A percentile compares a stretch with the other conserved stretches of the same genome.
Evolutionary conservation across 2,329 filamentous ascomycete genomes (phyloP).

Genomic region (Fonsecaea erecta): DNA sequence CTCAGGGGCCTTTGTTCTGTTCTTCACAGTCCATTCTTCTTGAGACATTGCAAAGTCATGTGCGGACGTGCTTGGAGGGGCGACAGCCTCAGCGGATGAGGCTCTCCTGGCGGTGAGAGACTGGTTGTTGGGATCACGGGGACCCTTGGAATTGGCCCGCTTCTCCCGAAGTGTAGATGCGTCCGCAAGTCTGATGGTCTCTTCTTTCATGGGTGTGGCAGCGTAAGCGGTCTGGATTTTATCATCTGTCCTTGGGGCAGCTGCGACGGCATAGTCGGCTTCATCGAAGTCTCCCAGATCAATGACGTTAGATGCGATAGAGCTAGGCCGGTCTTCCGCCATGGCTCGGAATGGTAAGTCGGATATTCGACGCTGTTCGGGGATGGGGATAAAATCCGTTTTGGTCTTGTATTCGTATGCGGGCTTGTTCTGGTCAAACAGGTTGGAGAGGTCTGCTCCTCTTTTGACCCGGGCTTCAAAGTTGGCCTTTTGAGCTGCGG

Average conservation of each 20-base stretch:
- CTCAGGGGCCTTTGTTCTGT: slow-evolving; percentile 31
- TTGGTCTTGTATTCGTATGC: slow-evolving; percentile 64
- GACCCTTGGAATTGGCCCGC: slow-evolving; percentile 53
- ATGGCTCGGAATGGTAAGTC: slow-evolving; percentile 57
- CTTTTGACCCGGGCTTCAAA: slow-evolving; percentile 63
- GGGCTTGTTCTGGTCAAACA: slow-evolving; percentile 61
- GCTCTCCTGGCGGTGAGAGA: slow-evolving; percentile 40
- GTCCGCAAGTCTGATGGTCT: slow-evolving; percentile 56
- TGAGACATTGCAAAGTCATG: slow-evolving; percentile 49
- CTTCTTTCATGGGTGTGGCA: slow-evolving; percentile 48
- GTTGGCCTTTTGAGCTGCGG: slow-evolving; percentile 55
- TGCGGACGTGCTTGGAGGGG: slow-evolving; percentile 52
- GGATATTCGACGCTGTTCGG: slow-evolving; percentile 53
- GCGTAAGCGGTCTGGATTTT: slow-evolving; percentile 56
- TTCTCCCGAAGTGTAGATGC: slow-evolving; percentile 62
- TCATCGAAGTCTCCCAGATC: slow-evolving; percentile 60
- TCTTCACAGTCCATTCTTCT: slow-evolving; percentile 36
- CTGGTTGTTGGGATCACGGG: slow-evolving; percentile 46
- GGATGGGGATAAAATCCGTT: slow-evolving; percentile 53
- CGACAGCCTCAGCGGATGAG: slow-evolving; percentile 39
- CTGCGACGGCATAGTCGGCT: slow-evolving; percentile 51
- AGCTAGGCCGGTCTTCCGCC: slow-evolving; percentile 45
- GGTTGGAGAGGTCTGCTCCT: slow-evolving; percentile 60
- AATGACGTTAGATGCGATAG: slow-evolving; percentile 54
- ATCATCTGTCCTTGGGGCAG: slow-evolving; percentile 47